Percentiles rank a stretch among this genome's conserved stretches.
Conservation (phyloP, 805 yeast genomes). For the Hanseniaspora lachancei region DNA sequence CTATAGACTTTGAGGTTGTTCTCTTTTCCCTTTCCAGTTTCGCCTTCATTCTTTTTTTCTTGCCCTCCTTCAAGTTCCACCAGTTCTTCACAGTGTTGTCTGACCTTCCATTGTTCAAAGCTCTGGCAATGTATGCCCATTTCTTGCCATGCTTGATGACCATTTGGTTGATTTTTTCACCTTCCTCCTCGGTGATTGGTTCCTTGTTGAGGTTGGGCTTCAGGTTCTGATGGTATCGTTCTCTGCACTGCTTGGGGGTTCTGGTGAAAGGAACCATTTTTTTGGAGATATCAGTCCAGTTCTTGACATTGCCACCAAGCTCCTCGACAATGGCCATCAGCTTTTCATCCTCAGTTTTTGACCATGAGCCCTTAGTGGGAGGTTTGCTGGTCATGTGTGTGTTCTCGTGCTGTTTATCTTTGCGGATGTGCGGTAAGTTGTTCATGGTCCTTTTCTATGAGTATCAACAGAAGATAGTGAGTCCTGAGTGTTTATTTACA, state of each 20-base stretch:
- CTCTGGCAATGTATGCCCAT: constrained; percentile 90
- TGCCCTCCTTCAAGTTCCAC: constrained; percentile 92
- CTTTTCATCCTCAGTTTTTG: constrained; percentile 67
- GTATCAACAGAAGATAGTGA: too few species aligned
- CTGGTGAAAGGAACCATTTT: constrained; percentile 45
- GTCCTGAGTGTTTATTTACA: too few species aligned
- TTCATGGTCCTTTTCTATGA: too few species aligned
- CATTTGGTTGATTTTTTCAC: constrained; percentile 62
- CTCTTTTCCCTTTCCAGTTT: not conserved
- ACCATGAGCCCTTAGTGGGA: constrained; percentile 59
- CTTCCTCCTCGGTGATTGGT: constrained; percentile 79
- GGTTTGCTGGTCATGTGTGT: not conserved
- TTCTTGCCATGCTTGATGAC: constrained; percentile 71
- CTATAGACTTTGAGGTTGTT: not conserved
- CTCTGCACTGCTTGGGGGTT: constrained; percentile 85
- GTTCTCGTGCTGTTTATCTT: too few species aligned
- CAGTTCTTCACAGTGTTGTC: constrained; percentile 54
- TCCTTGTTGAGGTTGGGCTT: constrained; percentile 71
- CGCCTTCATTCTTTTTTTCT: constrained; percentile 41
- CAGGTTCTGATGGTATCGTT: constrained; percentile 79
- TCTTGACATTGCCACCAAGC: constrained; percentile 52
- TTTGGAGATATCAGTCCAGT: constrained; percentile 79
- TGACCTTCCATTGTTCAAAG: constrained; percentile 61
- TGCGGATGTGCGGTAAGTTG: too few species aligned
- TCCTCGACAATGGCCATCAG: constrained; percentile 54